Conservation (phyloP, 306 rosid species). For the Heteromeles arbutifolia region DNA sequence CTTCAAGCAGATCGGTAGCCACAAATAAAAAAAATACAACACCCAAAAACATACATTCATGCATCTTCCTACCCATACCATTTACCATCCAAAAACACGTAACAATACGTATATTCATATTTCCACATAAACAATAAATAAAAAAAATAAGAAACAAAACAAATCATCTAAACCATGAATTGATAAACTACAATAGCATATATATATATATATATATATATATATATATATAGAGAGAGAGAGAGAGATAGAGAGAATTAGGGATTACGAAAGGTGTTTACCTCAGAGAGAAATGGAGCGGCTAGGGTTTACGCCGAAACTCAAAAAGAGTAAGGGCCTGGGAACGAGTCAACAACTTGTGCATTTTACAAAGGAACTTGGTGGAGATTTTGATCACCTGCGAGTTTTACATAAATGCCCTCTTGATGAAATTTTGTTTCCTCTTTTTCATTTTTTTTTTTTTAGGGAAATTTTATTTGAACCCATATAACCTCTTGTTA, state of each 20-base stretch:
- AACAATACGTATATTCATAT: background rate
- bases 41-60: background rate
- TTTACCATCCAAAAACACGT: background rate
- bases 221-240: too few species aligned
- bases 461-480: too few species aligned
- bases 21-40: background rate
- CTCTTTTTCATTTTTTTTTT: background rate
- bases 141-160: background rate
- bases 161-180: background rate
- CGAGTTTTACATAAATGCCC: background rate
- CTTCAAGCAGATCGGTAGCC: background rate
- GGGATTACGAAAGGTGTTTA: conserved; percentile 19
- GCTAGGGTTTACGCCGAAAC: conserved; percentile 60
- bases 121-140: background rate
- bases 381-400: background rate
- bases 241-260: background rate
- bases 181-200: background rate
- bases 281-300: conserved; percentile 26
- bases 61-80: background rate
- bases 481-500: too few species aligned
- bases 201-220: too few species aligned
- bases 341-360: background rate
- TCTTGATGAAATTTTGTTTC: background rate
- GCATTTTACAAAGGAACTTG: background rate
- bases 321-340: too few species aligned